Evolutionary conservation across 2,329 filamentous ascomycete species (phyloP).

Genomic region (Arthrocladium fulminans): DNA sequence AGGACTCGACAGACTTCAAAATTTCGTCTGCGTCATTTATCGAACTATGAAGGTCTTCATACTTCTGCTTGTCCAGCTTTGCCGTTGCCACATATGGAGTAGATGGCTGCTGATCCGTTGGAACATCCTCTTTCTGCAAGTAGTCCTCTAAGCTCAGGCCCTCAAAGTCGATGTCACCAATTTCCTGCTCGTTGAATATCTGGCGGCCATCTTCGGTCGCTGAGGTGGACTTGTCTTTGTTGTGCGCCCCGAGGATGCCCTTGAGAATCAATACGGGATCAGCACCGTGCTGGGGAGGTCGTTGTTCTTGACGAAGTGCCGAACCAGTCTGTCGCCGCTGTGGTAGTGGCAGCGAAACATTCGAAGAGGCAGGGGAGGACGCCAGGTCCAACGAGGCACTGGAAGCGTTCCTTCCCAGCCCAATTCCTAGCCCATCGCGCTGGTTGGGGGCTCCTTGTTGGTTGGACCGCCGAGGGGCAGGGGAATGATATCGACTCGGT

Average conservation of each 20-base stretch:
- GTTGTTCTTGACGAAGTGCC: constrained; percentile 51
- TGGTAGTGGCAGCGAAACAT: constrained; percentile 61
- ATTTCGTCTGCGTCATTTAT: constrained; percentile 86
- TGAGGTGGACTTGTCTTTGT: constrained; percentile 5
- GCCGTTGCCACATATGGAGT: constrained; percentile 49
- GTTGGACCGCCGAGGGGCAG: constrained; percentile 58
- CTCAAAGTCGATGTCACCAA: constrained; percentile 66
- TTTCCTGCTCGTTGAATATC: constrained; percentile 39
- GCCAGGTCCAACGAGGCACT: constrained; percentile 62
- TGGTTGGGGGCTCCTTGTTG: constrained; percentile 60
- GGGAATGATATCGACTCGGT: constrained; percentile 62
- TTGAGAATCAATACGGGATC: constrained; percentile 66
- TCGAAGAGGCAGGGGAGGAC: constrained; percentile 60
- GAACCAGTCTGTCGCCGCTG: constrained; percentile 60
- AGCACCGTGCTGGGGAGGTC: constrained; percentile 47
- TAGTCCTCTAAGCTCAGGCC: constrained; percentile 69
- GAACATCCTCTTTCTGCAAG: constrained; percentile 34
- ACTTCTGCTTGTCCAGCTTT: constrained; percentile 71
- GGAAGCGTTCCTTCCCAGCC: constrained; percentile 57
- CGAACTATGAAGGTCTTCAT: constrained; percentile 81
- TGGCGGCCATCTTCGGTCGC: constrained; percentile 14
- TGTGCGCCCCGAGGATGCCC: constrained; percentile 43
- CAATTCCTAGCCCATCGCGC: constrained; percentile 50
- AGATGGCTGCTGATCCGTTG: constrained; percentile 53
- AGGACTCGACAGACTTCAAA: constrained; percentile 82